Base-by-base conservation (phyloP, 1,139 yeast species). In the Suhomyces taliae region DNA sequence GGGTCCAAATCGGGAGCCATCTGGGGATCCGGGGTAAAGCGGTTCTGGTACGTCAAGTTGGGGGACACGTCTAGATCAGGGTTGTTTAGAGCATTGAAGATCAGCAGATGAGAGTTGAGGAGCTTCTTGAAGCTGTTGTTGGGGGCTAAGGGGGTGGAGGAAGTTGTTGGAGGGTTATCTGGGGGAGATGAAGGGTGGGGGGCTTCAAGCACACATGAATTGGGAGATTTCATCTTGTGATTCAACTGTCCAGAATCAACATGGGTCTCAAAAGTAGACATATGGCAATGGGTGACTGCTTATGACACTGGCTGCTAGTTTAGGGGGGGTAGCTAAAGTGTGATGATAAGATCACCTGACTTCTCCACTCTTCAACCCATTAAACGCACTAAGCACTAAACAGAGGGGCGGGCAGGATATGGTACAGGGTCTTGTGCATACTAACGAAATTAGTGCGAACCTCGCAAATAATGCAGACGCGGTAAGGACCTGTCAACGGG, bases 21-120 rank as follows among this genome's bases (percentile, higher is more conserved):
- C 32, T 9, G 32, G 32, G 32, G 6, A 4, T 19, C 57, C 9
- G 57, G 57, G 9, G 53, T 49, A 34, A 44, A 36, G 9, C 50
- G 37, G 9, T 43, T 37, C 34, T 24, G 40, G 15, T 37, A 12
- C 15, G 42, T 34, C 27, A 41, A 34, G 40, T 36, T 14, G 26
- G 61, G 58, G 8, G 64, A 51, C 45, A 63, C 53, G 48, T 72
- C 76, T 42, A 74, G 65, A n/a, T 72, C 76, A 6, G 79, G 79
- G 53, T 74, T 71, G 37, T 64, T 70, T 41, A 74, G 62, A 4
- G 68, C 74, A 50, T 72, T 65, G 52, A 65, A 71, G 29, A 74
- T 65, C 2, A 76, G 71, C 65, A 66, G 71, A 49, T 72, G 76
- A 11, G 76, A 66, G 39, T 61, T 61, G 36, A 73, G 65, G 35